These are phyloP conservation scores for Naganishia liquefaciens DNA, from an alignment of 1,284 basidiomycete species.

Conservation along the genomic window DNA sequence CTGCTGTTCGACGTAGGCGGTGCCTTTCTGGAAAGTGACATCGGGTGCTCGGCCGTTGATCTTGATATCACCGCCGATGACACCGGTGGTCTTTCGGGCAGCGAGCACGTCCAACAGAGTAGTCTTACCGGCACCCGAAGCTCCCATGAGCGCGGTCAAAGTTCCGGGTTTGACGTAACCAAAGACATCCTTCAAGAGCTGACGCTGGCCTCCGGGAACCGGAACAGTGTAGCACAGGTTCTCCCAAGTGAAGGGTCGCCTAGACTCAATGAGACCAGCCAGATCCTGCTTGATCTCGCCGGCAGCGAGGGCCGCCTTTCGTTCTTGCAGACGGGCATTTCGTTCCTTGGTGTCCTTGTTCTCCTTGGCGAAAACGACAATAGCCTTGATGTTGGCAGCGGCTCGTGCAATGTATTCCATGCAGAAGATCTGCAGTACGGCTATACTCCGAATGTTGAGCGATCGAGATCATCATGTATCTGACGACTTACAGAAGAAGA, in stretches of 20 bases:
- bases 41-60: conserved; percentile 59
- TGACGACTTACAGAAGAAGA: conserved; percentile 61
- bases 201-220: conserved; percentile 57
- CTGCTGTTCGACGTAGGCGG: conserved; percentile 74
- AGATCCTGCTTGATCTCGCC: conserved; percentile 53
- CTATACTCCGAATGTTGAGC: background rate
- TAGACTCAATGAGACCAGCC: conserved; percentile 48
- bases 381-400: conserved; percentile 47
- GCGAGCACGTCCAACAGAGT: conserved; percentile 61
- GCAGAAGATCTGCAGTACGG: conserved; percentile 50
- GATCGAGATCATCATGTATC: background rate
- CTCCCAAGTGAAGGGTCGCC: conserved; percentile 57
- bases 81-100: conserved; percentile 58
- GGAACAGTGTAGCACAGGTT: conserved; percentile 57
- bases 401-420: conserved; percentile 49
- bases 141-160: conserved; percentile 64
- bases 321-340: conserved; percentile 64
- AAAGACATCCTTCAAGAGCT: conserved; percentile 59
- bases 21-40: conserved; percentile 58
- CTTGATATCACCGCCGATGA: conserved; percentile 56
- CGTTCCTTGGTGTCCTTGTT: conserved; percentile 65
- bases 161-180: conserved; percentile 62
- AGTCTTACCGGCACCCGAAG: conserved; percentile 61
- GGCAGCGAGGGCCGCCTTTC: conserved; percentile 56
- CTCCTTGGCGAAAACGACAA: conserved; percentile 72